These are phyloP conservation scores for Coprinopsis sp. DNA, from an alignment of 768 basidiomycete species.

Conservation along the genomic window DNA sequence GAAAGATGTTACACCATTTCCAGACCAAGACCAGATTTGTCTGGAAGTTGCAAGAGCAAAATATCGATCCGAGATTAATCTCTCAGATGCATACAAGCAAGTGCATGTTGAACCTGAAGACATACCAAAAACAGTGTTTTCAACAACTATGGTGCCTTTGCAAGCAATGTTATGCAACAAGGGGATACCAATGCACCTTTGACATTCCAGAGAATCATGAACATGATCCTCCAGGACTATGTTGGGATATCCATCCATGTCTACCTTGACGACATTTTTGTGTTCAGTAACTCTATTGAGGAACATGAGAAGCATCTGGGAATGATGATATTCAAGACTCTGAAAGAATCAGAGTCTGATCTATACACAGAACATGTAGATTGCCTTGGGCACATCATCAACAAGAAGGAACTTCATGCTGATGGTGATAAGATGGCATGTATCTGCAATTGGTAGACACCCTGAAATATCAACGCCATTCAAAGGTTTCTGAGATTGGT, in stretches of 20 bases:
- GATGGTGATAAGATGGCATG: conserved; percentile 31
- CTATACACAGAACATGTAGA: conserved; percentile 26
- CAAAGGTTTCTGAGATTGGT: conserved; percentile 37
- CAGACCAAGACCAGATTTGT: conserved; percentile 31
- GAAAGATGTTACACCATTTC: conserved; percentile 36
- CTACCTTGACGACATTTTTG: conserved; percentile 43
- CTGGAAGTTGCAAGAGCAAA: conserved; percentile 28
- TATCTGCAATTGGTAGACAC: conserved; percentile 31
- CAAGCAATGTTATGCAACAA: conserved; percentile 38
- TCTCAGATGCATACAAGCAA: conserved; percentile 41
- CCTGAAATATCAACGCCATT: conserved; percentile 29
- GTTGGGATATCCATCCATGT: conserved; percentile 37
- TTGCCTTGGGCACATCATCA: conserved; percentile 37
- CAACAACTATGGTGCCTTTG: conserved; percentile 32
- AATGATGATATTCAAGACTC: conserved; percentile 24
- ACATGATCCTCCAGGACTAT: conserved; percentile 25
- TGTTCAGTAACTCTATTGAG: conserved; percentile 31
- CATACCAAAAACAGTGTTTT: conserved; percentile 28
- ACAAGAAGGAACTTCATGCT: conserved; percentile 32
- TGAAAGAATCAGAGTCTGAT: conserved; percentile 25
- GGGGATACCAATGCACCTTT: conserved; percentile 42
- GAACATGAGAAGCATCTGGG: conserved; percentile 33
- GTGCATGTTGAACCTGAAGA: conserved; percentile 27
- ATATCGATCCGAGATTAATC: conserved; percentile 35
- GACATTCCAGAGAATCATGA: conserved; percentile 44